Conservation (phyloP, 345 rosid genomes). For the Eucalyptus shirleyi region DNA sequence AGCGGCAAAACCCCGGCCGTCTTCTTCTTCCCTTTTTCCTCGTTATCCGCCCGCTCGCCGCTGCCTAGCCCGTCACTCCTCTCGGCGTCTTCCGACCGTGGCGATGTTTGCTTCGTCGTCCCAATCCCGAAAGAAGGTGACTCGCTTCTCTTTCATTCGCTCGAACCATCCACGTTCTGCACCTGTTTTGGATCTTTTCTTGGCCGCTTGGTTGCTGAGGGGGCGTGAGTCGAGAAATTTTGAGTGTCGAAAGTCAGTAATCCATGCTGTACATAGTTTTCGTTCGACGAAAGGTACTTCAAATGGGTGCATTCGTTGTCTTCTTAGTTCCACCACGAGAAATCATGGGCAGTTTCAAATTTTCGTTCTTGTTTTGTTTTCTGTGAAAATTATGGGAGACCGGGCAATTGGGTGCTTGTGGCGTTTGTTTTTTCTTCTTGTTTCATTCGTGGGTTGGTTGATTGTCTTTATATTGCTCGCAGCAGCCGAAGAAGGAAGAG, state of each 20-base stretch:
- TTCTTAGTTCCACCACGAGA: background rate
- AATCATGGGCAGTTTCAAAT: background rate
- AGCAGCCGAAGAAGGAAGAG: conserved; percentile 35
- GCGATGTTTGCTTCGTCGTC: conserved; percentile 23
- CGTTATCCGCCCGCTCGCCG: background rate
- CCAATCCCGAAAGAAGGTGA: conserved; percentile 15
- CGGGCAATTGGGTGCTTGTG: background rate
- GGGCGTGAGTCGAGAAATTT: background rate
- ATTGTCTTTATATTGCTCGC: background rate
- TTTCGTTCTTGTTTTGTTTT: background rate
- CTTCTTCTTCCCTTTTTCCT: background rate
- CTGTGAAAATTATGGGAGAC: background rate
- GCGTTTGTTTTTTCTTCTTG: background rate
- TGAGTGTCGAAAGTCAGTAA: background rate
- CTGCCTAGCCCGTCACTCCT: background rate
- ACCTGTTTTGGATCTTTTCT: background rate
- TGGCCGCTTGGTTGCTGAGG: background rate
- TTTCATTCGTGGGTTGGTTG: background rate
- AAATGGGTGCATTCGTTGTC: background rate
- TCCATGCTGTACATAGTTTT: background rate
- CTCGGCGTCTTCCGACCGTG: background rate
- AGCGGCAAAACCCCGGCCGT: too few species aligned
- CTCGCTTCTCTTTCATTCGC: background rate
- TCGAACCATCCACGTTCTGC: background rate
- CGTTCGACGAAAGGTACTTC: background rate